phyloP scores from a whole-genome alignment of 768 basidiomycete species.

The Lactifluus subvellereus region DNA sequence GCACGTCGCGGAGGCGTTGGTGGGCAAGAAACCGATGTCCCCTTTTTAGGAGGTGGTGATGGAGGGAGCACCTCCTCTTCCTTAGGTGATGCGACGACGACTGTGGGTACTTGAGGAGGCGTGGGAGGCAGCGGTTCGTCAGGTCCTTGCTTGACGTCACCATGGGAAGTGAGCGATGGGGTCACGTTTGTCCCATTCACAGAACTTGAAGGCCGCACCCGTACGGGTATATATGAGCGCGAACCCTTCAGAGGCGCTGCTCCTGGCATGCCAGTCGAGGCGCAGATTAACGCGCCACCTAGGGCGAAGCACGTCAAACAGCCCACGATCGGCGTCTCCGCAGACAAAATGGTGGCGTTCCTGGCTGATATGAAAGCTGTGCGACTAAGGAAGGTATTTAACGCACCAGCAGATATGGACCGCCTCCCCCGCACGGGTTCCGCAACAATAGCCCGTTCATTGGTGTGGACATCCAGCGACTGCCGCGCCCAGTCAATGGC shows the following conservation, averaged over 20 bases:
- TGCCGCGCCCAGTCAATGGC: background rate
- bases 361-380: slow-evolving; percentile 75
- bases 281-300: slow-evolving; percentile 51
- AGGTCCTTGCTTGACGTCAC: slow-evolving; percentile 15
- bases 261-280: slow-evolving; percentile 46
- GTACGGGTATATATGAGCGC: slow-evolving; percentile 13
- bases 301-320: slow-evolving; percentile 46
- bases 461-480: slow-evolving; percentile 11
- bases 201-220: slow-evolving; percentile 19
- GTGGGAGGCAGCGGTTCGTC: slow-evolving; percentile 18
- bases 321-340: slow-evolving; percentile 65
- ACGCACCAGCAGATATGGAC: slow-evolving; percentile 27
- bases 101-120: slow-evolving; percentile 21
- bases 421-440: slow-evolving; percentile 7
- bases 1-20: slow-evolving; percentile 8
- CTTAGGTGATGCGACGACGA: background rate
- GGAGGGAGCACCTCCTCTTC: slow-evolving; percentile 1
- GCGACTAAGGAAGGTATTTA: slow-evolving; percentile 52
- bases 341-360: slow-evolving; percentile 81
- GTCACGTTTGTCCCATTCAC: slow-evolving; percentile 24
- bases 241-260: slow-evolving; percentile 6
- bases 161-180: slow-evolving; percentile 24
- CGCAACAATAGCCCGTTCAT: slow-evolving; percentile 3
- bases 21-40: background rate
- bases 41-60: slow-evolving; percentile 3